Conservation (phyloP, 768 basidiomycete species). For the Russula ochroleuca region DNA sequence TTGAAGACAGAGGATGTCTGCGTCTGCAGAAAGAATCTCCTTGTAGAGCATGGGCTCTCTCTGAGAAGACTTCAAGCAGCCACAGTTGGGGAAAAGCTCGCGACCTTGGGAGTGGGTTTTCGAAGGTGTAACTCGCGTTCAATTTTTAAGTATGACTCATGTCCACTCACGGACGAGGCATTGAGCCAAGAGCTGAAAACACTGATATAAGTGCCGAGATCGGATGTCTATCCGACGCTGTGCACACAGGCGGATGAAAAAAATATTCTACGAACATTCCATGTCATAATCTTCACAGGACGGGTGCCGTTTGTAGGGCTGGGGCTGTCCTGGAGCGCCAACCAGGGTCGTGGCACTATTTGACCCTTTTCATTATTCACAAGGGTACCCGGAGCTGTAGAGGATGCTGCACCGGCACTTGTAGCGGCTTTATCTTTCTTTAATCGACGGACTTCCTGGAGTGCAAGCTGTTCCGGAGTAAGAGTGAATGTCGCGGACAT, state of each 20-base stretch:
- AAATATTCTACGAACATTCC: slow-evolving; percentile 69
- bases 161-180: slow-evolving; percentile 65
- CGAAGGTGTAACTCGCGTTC: not conserved
- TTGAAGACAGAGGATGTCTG: slow-evolving; percentile 86
- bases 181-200: slow-evolving; percentile 65
- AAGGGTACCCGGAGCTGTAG: slow-evolving; percentile 21
- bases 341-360: slow-evolving; percentile 40
- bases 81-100: slow-evolving; percentile 78
- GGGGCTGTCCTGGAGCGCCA: slow-evolving; percentile 28
- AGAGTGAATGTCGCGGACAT: slow-evolving; percentile 30
- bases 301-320: slow-evolving; percentile 3
- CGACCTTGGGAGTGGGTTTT: slow-evolving; percentile 46
- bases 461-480: slow-evolving; percentile 54
- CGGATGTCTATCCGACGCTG: not conserved
- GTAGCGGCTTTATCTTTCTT: slow-evolving; percentile 43
- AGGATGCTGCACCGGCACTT: not conserved
- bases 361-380: slow-evolving; percentile 25
- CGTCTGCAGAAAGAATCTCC: slow-evolving; percentile 68
- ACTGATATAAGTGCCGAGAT: slow-evolving; percentile 11
- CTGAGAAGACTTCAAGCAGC: slow-evolving; percentile 72
- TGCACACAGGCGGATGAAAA: slow-evolving; percentile 4
- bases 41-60: slow-evolving; percentile 70
- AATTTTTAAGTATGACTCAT: not conserved
- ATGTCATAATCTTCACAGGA: slow-evolving; percentile 60
- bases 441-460: slow-evolving; percentile 44